Evolutionary conservation across 345 rosid genomes (phyloP).

Genomic region (Moricandia arvensis): DNA sequence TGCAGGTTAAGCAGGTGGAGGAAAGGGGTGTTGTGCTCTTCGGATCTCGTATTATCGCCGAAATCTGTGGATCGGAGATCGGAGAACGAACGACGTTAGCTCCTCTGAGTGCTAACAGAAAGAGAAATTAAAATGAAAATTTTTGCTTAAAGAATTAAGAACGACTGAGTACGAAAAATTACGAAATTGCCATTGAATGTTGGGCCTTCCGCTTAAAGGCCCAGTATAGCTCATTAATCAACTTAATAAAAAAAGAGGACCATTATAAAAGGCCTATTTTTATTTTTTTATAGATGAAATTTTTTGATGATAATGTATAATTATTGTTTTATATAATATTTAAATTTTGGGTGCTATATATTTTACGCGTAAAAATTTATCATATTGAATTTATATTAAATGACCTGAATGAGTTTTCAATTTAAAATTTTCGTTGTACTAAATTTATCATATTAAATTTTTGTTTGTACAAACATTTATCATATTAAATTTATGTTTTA

Average conservation of each 20-base stretch:
- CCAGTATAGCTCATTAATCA: not conserved
- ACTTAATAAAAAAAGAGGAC: not conserved
- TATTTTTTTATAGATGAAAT: too few relatives aligned
- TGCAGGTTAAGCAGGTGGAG: constrained; percentile 22
- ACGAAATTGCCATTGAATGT: constrained; percentile 19
- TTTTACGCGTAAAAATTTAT: too few relatives aligned
- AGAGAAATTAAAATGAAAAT: not conserved
- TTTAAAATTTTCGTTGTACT: too few relatives aligned
- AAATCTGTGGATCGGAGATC: constrained; percentile 35
- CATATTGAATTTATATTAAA: too few relatives aligned
- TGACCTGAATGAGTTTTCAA: too few relatives aligned
- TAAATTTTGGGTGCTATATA: too few relatives aligned
- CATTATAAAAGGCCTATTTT: too few relatives aligned
- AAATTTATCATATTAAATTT: too few relatives aligned
- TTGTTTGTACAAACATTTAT: too few relatives aligned
- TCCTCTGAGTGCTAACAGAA: constrained; percentile 8
- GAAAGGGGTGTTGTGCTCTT: not conserved
- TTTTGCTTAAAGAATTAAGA: constrained; percentile 22
- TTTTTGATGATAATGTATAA: too few relatives aligned
- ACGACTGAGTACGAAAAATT: not conserved
- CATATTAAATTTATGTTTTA: too few relatives aligned
- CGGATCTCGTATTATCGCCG: constrained; percentile 30
- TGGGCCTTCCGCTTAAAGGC: constrained; percentile 21
- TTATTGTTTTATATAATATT: too few relatives aligned
- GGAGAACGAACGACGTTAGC: constrained; percentile 31